phyloP scores from a whole-genome alignment of 495 filamentous ascomycete species.

The Penicillium flavigenum region DNA sequence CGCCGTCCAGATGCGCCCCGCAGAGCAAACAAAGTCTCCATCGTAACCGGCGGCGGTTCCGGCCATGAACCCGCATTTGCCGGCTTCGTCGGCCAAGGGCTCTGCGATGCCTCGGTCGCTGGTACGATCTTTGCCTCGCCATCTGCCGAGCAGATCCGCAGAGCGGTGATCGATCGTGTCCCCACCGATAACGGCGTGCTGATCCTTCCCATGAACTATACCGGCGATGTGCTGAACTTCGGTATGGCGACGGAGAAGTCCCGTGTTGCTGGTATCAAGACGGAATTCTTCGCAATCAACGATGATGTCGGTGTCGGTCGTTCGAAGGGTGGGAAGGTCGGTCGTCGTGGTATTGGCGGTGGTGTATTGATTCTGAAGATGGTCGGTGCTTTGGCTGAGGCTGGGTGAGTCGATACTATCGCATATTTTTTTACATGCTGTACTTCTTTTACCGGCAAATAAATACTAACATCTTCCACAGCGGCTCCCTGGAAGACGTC shows the following conservation, averaged over 20 bases:
- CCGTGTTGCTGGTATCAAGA: constrained; percentile 70
- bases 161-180: constrained; percentile 70
- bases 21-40: constrained; percentile 61
- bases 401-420: constrained; percentile 47
- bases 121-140: constrained; percentile 94
- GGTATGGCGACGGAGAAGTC: constrained; percentile 94
- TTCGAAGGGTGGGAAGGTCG: constrained; percentile 81
- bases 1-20: constrained; percentile 57
- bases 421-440: background rate
- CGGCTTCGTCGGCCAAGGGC: constrained; percentile 65
- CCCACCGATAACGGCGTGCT: constrained; percentile 71
- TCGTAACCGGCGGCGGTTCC: constrained; percentile 87
- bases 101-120: constrained; percentile 83
- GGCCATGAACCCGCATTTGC: constrained; percentile 94
- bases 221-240: constrained; percentile 86
- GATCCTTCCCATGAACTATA: constrained; percentile 66
- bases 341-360: constrained; percentile 85
- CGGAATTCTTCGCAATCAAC: constrained; percentile 93
- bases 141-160: constrained; percentile 80
- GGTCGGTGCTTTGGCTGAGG: constrained; percentile 77
- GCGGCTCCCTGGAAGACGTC: constrained; percentile 62
- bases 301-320: constrained; percentile 94
- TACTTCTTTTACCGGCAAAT: background rate
- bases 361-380: constrained; percentile 90
- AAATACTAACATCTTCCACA: constrained; percentile 10